Evolutionary conservation across 2,329 filamentous ascomycete genomes (phyloP), one percentile per base, ranked within the genome.

Genomic region (Colletotrichum tropicicola): DNA sequence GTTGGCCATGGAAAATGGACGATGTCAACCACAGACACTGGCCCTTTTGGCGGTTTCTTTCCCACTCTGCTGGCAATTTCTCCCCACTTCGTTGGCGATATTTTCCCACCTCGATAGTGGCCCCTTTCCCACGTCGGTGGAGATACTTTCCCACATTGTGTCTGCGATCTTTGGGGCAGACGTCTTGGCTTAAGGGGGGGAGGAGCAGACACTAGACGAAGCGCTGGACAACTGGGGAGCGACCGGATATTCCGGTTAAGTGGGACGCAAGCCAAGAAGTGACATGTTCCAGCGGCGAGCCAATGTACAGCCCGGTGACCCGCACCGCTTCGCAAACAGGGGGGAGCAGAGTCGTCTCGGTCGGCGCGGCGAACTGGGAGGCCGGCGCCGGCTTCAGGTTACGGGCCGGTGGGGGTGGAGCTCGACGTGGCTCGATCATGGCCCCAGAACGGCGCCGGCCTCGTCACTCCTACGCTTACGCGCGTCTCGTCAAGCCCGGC

Each of bases 361-460:
- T 43, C 61, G 49, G 48, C 43, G 43, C 61, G 57, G 30, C 43
- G 41, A 23, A 48, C 15, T 39, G 41, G 30, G 41, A 27, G 17
- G 17, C 27, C 35, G 57, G 57, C 48, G 28, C 44, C 61, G 56
- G 43, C 19, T 28, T 30, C n/a, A 7, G 27, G 27, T 32, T 19
- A 27, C 57, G 61, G 61, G 49, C 51, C 32, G 44, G 57, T 65
- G 61, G 61, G 61, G 49, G 61, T 45, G 57, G 61, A 2, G 9
- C 35, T 25, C 10, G 19, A 15, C 27, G 37, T 65, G 61, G 56
- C 61, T 61, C 43, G 61, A 54, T 65, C 25, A 32, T 60, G 56
- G 49, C 17, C 37, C 56, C 49, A 61, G 48, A 55, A 30, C 59
- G 59, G 54, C 48, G 61, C 61, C 61, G 61, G 32, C 54, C 48